phyloP scores from a whole-genome alignment of 345 rosid species.

The Durio zibethinus region DNA sequence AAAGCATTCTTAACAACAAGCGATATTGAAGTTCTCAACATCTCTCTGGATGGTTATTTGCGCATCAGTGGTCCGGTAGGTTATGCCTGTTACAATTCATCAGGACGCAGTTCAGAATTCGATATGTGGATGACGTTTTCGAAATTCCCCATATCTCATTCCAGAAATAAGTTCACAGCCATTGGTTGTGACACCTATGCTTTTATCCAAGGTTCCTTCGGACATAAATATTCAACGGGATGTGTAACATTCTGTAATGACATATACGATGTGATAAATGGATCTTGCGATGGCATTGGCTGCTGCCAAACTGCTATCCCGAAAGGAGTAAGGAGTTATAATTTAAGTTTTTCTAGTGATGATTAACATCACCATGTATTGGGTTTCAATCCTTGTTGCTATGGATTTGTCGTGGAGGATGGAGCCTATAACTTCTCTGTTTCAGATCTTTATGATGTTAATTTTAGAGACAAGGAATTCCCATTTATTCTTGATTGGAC shows the following conservation, averaged over 20 bases:
- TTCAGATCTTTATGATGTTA: background rate
- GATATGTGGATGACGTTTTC: background rate
- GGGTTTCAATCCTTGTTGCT: conserved; percentile 32
- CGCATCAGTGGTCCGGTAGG: too few relatives aligned
- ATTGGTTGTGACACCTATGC: conserved; percentile 34
- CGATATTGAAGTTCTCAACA: background rate
- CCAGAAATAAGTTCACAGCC: conserved; percentile 26
- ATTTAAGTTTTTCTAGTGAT: background rate
- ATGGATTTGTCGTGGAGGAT: conserved; percentile 25
- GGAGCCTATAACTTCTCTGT: background rate
- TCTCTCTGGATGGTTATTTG: conserved; percentile 23
- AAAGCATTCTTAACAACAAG: background rate
- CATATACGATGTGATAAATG: background rate
- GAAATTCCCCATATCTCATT: background rate
- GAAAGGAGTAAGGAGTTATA: conserved; percentile 3
- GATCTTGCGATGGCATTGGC: conserved; percentile 33
- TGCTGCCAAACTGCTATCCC: conserved; percentile 51
- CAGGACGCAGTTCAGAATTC: background rate
- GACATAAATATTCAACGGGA: conserved; percentile 21
- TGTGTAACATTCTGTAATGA: conserved; percentile 31
- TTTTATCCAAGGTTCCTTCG: background rate
- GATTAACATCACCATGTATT: background rate
- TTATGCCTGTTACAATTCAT: background rate
- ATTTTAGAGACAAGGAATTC: background rate
- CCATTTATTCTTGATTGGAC: conserved; percentile 36